A percentile compares a stretch with the other conserved stretches of the same genome.
Evolutionary conservation across 768 basidiomycete genomes (phyloP).

Genomic region (Pleurotus sapidus): DNA sequence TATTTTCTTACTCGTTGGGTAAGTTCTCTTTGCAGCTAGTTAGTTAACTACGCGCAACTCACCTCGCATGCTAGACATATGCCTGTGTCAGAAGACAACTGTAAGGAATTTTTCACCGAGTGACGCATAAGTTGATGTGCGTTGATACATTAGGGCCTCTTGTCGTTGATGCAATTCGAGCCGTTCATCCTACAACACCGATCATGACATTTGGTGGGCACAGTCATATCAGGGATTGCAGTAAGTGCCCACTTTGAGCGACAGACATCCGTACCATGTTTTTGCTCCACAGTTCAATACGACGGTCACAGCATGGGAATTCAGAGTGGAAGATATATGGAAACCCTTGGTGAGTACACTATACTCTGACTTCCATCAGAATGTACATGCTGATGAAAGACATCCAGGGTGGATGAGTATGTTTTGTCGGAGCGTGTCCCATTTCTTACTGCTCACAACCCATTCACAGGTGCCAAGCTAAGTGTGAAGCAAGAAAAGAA

Average conservation of each 20-base stretch:
- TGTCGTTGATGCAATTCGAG: constrained; percentile 71
- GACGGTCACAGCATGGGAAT: constrained; percentile 76
- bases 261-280: not conserved
- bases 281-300: constrained; percentile 41
- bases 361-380: not conserved
- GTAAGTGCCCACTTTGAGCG: constrained; percentile 29
- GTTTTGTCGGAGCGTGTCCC: constrained; percentile 13
- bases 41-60: not conserved
- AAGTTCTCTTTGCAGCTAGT: not conserved
- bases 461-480: constrained; percentile 41
- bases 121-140: not conserved
- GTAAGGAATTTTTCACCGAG: constrained; percentile 28
- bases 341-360: constrained; percentile 67
- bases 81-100: constrained; percentile 70
- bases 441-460: not conserved
- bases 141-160: constrained; percentile 47
- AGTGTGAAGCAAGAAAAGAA: constrained; percentile 32
- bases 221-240: constrained; percentile 76
- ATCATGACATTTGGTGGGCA: constrained; percentile 85
- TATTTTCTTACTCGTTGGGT: constrained; percentile 75
- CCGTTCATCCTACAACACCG: constrained; percentile 66
- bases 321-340: constrained; percentile 87
- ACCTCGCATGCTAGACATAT: constrained; percentile 57
- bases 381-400: not conserved
- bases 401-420: constrained; percentile 60